These are phyloP conservation scores for Capronia americana DNA, from an alignment of 2,329 filamentous ascomycete species.

Conservation along the genomic window DNA sequence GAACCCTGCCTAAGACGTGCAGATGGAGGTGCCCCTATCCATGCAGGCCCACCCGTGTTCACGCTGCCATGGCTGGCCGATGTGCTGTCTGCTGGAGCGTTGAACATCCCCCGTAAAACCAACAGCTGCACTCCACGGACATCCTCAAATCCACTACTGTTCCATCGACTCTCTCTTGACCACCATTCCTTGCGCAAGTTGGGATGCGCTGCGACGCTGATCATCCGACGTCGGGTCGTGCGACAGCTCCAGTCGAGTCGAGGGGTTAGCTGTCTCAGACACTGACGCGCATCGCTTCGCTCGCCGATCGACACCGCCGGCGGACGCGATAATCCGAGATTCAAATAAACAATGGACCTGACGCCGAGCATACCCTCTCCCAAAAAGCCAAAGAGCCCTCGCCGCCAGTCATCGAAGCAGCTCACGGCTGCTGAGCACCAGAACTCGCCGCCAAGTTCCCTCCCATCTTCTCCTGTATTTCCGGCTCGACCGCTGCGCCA, in stretches of 20 bases:
- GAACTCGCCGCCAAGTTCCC: conserved; percentile 17
- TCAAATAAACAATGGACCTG: conserved; percentile 13
- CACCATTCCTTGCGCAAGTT: background rate
- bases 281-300: conserved; percentile 15
- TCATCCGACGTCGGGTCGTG: conserved; percentile 30
- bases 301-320: conserved; percentile 1
- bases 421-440: background rate
- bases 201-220: conserved; percentile 27
- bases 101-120: conserved; percentile 10
- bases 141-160: background rate
- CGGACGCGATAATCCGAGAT: background rate
- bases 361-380: conserved; percentile 19
- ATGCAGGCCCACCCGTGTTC: background rate
- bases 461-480: conserved; percentile 21
- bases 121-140: conserved; percentile 12
- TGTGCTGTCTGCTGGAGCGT: conserved; percentile 5
- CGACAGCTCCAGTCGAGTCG: conserved; percentile 25
- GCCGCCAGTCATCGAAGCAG: conserved; percentile 19
- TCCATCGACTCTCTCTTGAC: background rate
- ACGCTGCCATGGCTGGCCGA: background rate
- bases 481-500: conserved; percentile 14
- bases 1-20: conserved; percentile 9
- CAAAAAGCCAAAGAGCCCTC: conserved; percentile 25
- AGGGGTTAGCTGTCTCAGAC: conserved; percentile 33
- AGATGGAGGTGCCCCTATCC: conserved; percentile 18